Evolutionary conservation across 495 filamentous ascomycete species (phyloP).

Genomic region (Cercophora scortea): DNA sequence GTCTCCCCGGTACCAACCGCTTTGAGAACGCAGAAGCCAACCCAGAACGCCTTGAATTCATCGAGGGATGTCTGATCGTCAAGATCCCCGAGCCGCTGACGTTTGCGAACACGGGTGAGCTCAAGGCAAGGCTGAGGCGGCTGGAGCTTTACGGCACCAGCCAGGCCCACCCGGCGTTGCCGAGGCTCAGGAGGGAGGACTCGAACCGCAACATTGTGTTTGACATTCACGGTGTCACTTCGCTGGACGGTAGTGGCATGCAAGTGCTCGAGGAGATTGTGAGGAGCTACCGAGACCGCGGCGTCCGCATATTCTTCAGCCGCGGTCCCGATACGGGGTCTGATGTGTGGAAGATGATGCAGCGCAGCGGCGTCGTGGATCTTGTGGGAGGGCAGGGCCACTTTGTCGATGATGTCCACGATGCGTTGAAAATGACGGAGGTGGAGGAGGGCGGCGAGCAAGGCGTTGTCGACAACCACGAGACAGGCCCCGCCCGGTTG

Average conservation of each 20-base stretch:
- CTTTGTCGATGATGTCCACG: slow-evolving; percentile 76
- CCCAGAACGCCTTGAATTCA: slow-evolving; percentile 69
- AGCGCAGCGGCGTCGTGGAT: slow-evolving; percentile 75
- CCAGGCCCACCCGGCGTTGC: slow-evolving; percentile 78
- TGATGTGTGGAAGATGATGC: slow-evolving; percentile 64
- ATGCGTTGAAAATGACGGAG: slow-evolving; percentile 75
- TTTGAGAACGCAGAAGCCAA: slow-evolving; percentile 87
- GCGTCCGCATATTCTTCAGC: slow-evolving; percentile 83
- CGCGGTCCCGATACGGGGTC: slow-evolving; percentile 55
- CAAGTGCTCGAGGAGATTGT: slow-evolving; percentile 92
- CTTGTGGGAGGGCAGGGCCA: slow-evolving; percentile 63
- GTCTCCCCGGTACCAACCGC: slow-evolving; percentile 69
- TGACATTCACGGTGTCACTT: slow-evolving; percentile 91
- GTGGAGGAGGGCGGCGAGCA: slow-evolving; percentile 38
- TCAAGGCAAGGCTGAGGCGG: slow-evolving; percentile 74
- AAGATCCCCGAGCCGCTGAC: slow-evolving; percentile 96
- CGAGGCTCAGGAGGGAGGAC: slow-evolving; percentile 60
- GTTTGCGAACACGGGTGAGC: slow-evolving; percentile 91
- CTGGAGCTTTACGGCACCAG: slow-evolving; percentile 82
- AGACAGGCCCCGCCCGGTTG: too few relatives aligned
- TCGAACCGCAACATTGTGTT: slow-evolving; percentile 89
- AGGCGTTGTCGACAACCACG: not conserved
- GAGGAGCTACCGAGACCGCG: slow-evolving; percentile 58
- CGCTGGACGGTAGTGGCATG: slow-evolving; percentile 83
- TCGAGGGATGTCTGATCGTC: slow-evolving; percentile 88